Base-by-base conservation (phyloP, 345 rosid species). In the Hirschfeldia incana region DNA sequence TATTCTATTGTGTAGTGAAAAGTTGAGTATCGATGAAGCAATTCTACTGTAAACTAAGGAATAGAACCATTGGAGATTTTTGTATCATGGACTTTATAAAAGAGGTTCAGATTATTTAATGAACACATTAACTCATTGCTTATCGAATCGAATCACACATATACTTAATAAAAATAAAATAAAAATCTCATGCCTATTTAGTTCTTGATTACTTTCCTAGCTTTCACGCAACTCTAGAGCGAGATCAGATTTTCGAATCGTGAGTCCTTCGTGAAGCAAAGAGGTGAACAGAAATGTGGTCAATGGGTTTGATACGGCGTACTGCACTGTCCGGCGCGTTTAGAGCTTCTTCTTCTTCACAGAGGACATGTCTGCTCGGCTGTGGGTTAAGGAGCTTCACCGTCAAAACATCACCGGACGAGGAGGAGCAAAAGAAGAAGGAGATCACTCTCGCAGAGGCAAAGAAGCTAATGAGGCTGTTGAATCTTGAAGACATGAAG, bases 401-500 rank as follows among this genome's bases (percentile, higher is more conserved):
- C 70, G 65, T 74, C 34, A 8, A 57, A 9, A 1, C 39, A 1
- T 17, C 82, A 8, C 7, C 46, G 26, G 15, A 58, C n/a, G 65
- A 9, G 59, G 59, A 53, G 5, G 13, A 27, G 70, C 21, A 21
- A 21, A 73, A 2, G 76, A 75, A 13, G 73, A 76, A 10, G 4
- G 78, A 70, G 15, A 79, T 89, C 11, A 83, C 96, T 4, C 60
- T 82, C n/a, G 77, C 58, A 57, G 98, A 93, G 82, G 97, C 88
- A 21, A 95, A 83, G 87, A 88, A 88, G 82, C 80, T 93, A 81
- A 82, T 95, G 93, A 89, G 94, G 59, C 76, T 91, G 77, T 98
- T 91, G 78, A 93, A 95, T 70, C 91, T 93, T 74, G 96, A 88
- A 59, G 84, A 88, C 4, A 83, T 95, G 77, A 95, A 89, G 86